Evolutionary conservation across 2,329 filamentous ascomycete genomes (phyloP), one percentile per base, ranked within the genome.

Genomic region (Clarireedia sp.): DNA sequence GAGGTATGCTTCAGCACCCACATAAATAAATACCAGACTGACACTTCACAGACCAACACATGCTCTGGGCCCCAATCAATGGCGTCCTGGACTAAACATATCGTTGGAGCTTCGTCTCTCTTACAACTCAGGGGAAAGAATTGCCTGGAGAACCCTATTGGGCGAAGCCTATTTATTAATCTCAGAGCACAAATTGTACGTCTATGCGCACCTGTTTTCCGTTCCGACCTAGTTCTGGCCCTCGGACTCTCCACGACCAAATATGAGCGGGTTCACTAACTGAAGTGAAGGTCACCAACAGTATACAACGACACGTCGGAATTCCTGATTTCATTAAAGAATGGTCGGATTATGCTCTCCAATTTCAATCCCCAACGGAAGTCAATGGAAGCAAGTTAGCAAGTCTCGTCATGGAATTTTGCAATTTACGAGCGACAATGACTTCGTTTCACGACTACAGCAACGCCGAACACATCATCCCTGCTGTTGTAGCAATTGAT

Each of bases 141-240:
- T 6, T 75, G 77, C 56, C 76, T 81, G 59, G 65, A 63, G 51
- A 77, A 74, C 12, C 68, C 69, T 44, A 73, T 75, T 3, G 78
- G 78, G 2, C 68, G 72, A 38, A 70, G 74, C 54, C 77, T 81
- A 75, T 81, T 81, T 62, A 69, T 76, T 54, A 78, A 80, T 73
- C 70, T 80, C 29, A 76, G 64, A 40, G 52, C 59, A n/a, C 63
- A 65, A 58, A 50, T 64, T 23, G 64, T 67, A 51, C 49, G 58
- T 19, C 36, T 51, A 14, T 2, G 5, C 44, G 12, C 29, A 33
- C 29, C 4, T 33, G 10, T 10, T 33, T 12, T 14, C 3, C 5
- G 12, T 33, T 33, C 3, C 12, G 3, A 10, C 29, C 12, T 1
- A 3, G 12, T 33, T 33, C 3, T 33, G 3, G 29, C 29, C 12